Evolutionary conservation across 1,284 basidiomycete species (phyloP).

Genomic region (Papiliotrema nemorosa): DNA sequence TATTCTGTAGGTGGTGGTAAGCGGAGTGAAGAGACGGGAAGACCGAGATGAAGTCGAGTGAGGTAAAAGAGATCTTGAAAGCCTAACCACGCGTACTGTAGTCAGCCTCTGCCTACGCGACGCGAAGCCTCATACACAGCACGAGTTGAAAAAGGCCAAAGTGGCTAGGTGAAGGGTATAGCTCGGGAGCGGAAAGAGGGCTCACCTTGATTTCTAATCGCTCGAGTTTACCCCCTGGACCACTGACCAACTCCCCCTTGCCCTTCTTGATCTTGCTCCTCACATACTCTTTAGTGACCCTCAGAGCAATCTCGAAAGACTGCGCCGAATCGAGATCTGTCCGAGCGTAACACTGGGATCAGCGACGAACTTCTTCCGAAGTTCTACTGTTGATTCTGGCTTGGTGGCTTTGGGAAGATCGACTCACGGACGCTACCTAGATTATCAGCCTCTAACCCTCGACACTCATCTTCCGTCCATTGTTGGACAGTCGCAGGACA

Average conservation of each 20-base stretch:
- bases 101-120: not conserved
- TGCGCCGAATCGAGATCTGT: not conserved
- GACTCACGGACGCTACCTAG: too few species aligned
- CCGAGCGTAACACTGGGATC: not conserved
- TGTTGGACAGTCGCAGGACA: not conserved
- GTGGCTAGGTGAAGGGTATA: too few species aligned
- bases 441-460: not conserved
- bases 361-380: not conserved
- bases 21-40: not conserved
- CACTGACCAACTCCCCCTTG: not conserved
- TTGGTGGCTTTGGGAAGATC: too few species aligned
- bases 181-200: not conserved
- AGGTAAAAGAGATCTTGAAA: conserved; percentile 4
- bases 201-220: not conserved
- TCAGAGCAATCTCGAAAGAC: not conserved
- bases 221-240: conserved; percentile 1
- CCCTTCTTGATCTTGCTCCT: conserved; percentile 1
- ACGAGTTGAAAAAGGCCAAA: too few species aligned
- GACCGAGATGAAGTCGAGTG: not conserved
- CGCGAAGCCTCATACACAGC: too few species aligned
- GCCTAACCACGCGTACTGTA: not conserved
- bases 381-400: not conserved
- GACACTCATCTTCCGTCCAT: not conserved
- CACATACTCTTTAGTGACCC: not conserved
- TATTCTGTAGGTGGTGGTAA: not conserved